A percentile compares a stretch with the other conserved stretches of the same genome.
Evolutionary conservation across 805 yeast genomes (phyloP).

Genomic region (Lachancea cidri): DNA sequence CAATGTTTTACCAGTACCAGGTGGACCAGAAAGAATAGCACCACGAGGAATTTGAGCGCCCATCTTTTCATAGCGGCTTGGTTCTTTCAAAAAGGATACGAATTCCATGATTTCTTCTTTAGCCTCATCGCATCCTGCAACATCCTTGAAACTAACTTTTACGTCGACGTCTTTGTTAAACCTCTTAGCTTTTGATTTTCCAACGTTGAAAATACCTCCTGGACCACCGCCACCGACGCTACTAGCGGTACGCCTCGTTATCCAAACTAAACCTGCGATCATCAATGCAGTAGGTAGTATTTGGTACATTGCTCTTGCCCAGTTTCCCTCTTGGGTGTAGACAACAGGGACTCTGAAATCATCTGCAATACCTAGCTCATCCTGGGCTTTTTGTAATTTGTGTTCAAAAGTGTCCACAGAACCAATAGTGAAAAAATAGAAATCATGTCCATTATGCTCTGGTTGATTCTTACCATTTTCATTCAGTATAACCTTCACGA

Average conservation of each 20-base stretch:
- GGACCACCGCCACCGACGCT: constrained; percentile 50
- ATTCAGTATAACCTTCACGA: constrained; percentile 66
- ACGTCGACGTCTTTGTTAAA: constrained; percentile 82
- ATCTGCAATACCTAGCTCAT: constrained; percentile 55
- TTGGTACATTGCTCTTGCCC: constrained; percentile 58
- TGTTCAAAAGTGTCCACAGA: constrained; percentile 85
- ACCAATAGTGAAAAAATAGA: constrained; percentile 71
- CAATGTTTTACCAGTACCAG: constrained; percentile 94
- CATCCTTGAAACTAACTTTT: constrained; percentile 78
- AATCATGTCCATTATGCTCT: constrained; percentile 29
- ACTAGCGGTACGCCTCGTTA: constrained; percentile 58
- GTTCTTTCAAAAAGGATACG: constrained; percentile 82
- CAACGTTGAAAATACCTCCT: constrained; percentile 70
- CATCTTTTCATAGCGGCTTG: constrained; percentile 73
- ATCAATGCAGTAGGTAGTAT: constrained; percentile 84
- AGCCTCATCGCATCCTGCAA: constrained; percentile 93
- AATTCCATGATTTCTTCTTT: constrained; percentile 95
- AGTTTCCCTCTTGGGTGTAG: constrained; percentile 66
- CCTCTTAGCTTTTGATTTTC: constrained; percentile 72
- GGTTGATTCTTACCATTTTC: constrained; percentile 53
- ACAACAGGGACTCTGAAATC: constrained; percentile 74
- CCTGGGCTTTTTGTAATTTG: constrained; percentile 70
- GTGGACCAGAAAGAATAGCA: constrained; percentile 90
- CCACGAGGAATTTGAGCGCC: constrained; percentile 97
- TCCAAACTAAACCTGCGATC: constrained; percentile 83